Evolutionary conservation across 176 grass and related monocot genomes (phyloP).

Genomic region (Coix lacrymajobi): DNA sequence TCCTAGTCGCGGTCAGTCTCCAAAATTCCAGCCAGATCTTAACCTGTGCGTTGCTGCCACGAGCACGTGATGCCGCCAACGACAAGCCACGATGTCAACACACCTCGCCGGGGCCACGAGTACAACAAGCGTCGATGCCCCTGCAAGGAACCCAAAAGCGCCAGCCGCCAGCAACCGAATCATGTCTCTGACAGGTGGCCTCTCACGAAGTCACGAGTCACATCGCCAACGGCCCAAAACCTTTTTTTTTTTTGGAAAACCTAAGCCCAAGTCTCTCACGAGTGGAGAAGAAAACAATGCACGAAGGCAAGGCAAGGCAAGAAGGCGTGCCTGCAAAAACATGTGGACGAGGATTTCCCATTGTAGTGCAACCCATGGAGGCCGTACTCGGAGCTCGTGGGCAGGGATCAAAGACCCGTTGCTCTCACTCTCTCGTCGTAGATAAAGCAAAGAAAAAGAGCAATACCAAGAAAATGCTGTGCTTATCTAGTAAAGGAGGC

Average conservation of each 20-base stretch:
- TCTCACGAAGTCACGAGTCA: not conserved
- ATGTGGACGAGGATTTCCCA: not conserved
- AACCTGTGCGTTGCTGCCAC: no score
- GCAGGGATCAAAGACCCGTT: not conserved
- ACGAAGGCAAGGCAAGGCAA: no score
- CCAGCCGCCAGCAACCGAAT: not conserved
- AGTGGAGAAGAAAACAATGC: not conserved
- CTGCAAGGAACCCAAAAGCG: not conserved
- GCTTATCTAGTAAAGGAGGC: not conserved
- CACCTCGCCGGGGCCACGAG: no score
- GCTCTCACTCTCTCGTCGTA: not conserved
- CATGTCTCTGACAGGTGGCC: not conserved
- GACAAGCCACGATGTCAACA: no score
- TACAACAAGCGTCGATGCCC: not conserved
- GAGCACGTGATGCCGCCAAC: no score
- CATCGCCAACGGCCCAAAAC: not conserved
- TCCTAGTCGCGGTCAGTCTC: no score
- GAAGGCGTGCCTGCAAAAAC: not conserved
- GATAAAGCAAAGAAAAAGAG: not conserved
- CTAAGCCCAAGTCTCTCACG: not conserved
- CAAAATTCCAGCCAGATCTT: no score
- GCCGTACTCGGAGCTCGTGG: not conserved
- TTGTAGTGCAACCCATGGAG: not conserved
- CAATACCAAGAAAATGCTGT: not conserved
- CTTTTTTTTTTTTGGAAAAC: not conserved